These are phyloP conservation scores for Mucor lusitanicus DNA, from an alignment of 371 early-diverging fungal species.

Conservation along the genomic window DNA sequence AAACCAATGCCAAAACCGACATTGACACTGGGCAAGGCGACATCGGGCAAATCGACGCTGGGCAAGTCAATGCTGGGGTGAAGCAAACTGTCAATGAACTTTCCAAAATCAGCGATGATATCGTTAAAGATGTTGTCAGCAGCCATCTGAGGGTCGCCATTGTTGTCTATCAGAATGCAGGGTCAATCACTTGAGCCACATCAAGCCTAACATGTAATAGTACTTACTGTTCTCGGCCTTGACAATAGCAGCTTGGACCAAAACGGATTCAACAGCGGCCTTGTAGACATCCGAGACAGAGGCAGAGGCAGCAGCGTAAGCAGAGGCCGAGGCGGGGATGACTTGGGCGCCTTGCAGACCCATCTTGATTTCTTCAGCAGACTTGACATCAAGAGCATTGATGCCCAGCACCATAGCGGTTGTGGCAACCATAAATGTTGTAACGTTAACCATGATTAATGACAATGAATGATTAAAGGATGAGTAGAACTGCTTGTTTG, in stretches of 20 bases:
- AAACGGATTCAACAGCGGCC: not conserved
- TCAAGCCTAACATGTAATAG: not conserved
- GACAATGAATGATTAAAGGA: not conserved
- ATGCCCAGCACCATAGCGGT: slow-evolving; percentile 13
- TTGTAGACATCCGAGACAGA: not conserved
- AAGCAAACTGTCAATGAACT: not conserved
- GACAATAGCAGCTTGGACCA: not conserved
- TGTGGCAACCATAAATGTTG: slow-evolving; percentile 10
- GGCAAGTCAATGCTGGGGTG: not conserved
- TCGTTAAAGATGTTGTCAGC: slow-evolving; percentile 1
- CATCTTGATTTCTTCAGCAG: not conserved
- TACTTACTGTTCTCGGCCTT: not conserved
- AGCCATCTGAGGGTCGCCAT: not conserved
- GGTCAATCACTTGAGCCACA: not conserved
- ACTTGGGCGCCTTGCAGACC: not conserved
- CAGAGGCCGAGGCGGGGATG: not conserved
- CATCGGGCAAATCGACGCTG: not conserved
- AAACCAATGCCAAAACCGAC: not conserved
- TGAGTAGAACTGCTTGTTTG: not conserved
- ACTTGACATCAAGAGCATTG: slow-evolving; percentile 2
- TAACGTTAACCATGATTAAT: slow-evolving; percentile 11
- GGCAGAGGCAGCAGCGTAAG: not conserved
- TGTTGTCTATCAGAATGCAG: not conserved
- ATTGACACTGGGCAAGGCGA: not conserved
- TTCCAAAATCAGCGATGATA: not conserved